Conservation (phyloP, 2,329 filamentous ascomycete genomes). For the Cladosporium oxysporum region DNA sequence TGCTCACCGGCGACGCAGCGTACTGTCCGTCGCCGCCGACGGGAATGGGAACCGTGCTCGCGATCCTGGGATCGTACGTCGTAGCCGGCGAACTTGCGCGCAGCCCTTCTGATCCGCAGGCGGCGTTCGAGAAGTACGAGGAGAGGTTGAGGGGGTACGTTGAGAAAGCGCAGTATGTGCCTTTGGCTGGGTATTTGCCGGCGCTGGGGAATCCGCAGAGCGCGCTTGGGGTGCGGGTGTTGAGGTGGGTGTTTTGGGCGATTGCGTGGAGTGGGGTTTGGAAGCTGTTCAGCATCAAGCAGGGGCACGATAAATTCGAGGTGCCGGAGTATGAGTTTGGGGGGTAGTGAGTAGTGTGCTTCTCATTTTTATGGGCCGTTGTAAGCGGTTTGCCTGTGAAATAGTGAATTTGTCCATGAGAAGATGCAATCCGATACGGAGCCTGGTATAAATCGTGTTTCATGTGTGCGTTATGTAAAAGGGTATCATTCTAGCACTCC, state of each 20-base stretch:
- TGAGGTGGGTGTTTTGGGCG: slow-evolving; percentile 27
- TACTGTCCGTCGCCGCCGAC: slow-evolving; percentile 40
- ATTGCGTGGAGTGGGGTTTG: slow-evolving; percentile 20
- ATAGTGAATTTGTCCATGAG: not conserved
- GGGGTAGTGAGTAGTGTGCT: not conserved
- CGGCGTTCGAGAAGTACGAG: slow-evolving; percentile 23
- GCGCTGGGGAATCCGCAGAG: slow-evolving; percentile 30
- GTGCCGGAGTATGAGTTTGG: slow-evolving; percentile 7
- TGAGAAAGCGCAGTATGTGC: slow-evolving; percentile 31
- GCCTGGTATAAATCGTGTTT: not conserved
- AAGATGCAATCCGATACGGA: not conserved
- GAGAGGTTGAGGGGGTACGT: slow-evolving; percentile 28
- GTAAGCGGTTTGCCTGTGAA: not conserved
- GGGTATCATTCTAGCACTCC: slow-evolving; percentile 8
- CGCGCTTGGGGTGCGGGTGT: slow-evolving; percentile 28
- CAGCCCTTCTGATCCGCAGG: slow-evolving; percentile 10
- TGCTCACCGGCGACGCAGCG: slow-evolving; percentile 43
- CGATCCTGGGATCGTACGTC: slow-evolving; percentile 43
- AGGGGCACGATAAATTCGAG: not conserved
- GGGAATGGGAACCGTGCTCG: slow-evolving; percentile 37
- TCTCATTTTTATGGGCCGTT: not conserved
- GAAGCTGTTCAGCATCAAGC: not conserved
- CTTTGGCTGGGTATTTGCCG: slow-evolving; percentile 30
- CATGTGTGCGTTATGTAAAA: slow-evolving; percentile 10
- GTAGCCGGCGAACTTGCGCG: slow-evolving; percentile 41